Conservation (phyloP, 2,329 filamentous ascomycete species). For the Diaporthe sp. region DNA sequence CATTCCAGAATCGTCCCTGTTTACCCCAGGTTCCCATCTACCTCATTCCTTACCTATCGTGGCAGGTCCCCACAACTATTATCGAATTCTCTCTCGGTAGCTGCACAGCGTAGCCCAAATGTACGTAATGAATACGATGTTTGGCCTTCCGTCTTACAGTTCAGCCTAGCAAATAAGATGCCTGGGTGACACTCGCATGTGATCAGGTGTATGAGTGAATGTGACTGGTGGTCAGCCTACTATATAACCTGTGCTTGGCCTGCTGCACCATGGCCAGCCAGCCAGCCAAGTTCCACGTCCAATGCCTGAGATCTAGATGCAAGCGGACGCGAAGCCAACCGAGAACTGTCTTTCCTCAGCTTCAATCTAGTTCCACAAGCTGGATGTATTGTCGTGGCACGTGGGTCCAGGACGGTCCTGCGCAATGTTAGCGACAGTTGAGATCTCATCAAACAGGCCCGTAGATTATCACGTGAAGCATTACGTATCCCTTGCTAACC, state of each 20-base stretch:
- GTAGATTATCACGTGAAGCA: constrained; percentile 23
- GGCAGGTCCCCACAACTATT: constrained; percentile 7
- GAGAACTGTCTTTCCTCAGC: not conserved
- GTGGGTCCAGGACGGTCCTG: not conserved
- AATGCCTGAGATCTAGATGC: not conserved
- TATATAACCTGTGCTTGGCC: not conserved
- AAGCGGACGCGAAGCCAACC: not conserved
- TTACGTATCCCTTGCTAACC: constrained; percentile 32
- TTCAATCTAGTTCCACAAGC: not conserved
- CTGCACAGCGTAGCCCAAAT: not conserved
- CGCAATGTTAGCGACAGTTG: not conserved
- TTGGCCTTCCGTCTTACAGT: not conserved
- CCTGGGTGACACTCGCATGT: not conserved
- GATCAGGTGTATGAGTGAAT: not conserved
- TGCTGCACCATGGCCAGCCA: not conserved
- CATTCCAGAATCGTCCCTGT: constrained; percentile 17
- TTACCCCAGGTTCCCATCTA: constrained; percentile 22
- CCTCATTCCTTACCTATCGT: not conserved
- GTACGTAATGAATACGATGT: constrained; percentile 3
- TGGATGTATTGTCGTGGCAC: not conserved
- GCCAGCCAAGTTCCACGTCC: not conserved
- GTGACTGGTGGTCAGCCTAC: not conserved
- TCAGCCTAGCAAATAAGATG: not conserved
- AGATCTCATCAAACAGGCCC: not conserved
- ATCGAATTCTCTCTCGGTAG: not conserved